These are phyloP conservation scores for Xylaria sp. DNA, from an alignment of 2,329 filamentous ascomycete genomes.

Conservation along the genomic window DNA sequence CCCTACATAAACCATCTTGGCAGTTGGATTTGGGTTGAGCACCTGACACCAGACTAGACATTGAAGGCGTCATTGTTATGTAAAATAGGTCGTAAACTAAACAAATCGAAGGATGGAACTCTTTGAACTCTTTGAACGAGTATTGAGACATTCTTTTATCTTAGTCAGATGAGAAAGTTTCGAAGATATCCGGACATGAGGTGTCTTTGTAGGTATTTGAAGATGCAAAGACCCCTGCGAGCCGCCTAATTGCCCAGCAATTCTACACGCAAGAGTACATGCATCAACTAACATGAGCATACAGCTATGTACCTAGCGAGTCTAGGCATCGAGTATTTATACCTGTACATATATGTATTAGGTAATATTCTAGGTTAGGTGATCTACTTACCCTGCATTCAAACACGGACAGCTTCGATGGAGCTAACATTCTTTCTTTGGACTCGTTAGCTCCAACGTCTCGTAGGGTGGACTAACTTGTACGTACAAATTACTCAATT, in stretches of 20 bases:
- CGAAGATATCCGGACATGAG: neutral
- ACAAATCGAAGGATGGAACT: neutral
- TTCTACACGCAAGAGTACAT: no score
- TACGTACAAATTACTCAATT: conserved; percentile 20
- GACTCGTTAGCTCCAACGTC: neutral
- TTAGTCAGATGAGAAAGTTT: neutral
- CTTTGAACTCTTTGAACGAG: neutral
- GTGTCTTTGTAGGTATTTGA: neutral
- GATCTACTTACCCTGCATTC: conserved; percentile 7
- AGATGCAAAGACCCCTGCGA: neutral
- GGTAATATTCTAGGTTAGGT: neutral
- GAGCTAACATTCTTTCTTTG: neutral
- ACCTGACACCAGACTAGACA: neutral
- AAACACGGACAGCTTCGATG: neutral
- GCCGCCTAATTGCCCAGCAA: neutral
- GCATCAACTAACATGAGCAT: no score
- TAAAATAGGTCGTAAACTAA: neutral
- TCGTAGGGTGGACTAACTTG: neutral
- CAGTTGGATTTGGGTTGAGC: neutral
- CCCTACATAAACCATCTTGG: conserved; percentile 7
- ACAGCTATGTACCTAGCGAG: no score
- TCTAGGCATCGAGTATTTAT: no score
- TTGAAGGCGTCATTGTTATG: conserved; percentile 2
- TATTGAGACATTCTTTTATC: neutral
- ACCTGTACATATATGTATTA: neutral